Percentiles rank a stretch among this genome's conserved stretches.
These are phyloP conservation scores for Amaranthus palmeri DNA, from an alignment of 148 eudicot genomes.

Conservation along the genomic window DNA sequence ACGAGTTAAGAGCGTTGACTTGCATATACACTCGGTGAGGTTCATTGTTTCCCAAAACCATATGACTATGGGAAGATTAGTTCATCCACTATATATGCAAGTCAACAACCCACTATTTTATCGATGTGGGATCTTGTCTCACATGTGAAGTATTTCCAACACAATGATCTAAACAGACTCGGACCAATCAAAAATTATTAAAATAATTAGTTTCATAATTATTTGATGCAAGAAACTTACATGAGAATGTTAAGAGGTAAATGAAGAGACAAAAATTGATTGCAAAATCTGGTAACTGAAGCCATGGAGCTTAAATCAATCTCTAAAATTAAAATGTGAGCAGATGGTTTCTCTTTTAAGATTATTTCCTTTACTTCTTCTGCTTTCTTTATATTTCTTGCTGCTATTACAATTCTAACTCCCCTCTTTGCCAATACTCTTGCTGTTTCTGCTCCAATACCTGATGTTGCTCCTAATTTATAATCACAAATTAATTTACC, in stretches of 20 bases:
- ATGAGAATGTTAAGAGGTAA: constrained; percentile 84
- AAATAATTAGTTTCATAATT: background rate
- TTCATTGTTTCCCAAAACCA: no score
- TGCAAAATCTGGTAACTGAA: constrained; percentile 74
- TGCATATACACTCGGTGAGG: no score
- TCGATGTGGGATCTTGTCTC: no score
- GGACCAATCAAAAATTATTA: no score
- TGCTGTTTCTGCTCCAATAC: constrained; percentile 86
- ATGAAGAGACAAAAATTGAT: constrained; percentile 65
- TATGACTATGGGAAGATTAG: no score
- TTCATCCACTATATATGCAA: no score
- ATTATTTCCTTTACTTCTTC: constrained; percentile 50
- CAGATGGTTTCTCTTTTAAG: constrained; percentile 46
- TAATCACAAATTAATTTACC: background rate
- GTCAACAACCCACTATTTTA: no score
- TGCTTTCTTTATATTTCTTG: constrained; percentile 68
- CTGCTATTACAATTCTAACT: constrained; percentile 64
- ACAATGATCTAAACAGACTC: no score
- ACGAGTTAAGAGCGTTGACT: no score
- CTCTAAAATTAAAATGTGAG: constrained; percentile 62
- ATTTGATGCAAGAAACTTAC: constrained; percentile 31
- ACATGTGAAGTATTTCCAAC: no score
- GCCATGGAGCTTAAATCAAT: constrained; percentile 78
- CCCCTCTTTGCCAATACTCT: constrained; percentile 86
- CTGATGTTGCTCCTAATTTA: constrained; percentile 88